A percentile compares a stretch with the other conserved stretches of the same genome.
phyloP scores from a whole-genome alignment of 345 rosid genomes.

The Turnera subulata region DNA sequence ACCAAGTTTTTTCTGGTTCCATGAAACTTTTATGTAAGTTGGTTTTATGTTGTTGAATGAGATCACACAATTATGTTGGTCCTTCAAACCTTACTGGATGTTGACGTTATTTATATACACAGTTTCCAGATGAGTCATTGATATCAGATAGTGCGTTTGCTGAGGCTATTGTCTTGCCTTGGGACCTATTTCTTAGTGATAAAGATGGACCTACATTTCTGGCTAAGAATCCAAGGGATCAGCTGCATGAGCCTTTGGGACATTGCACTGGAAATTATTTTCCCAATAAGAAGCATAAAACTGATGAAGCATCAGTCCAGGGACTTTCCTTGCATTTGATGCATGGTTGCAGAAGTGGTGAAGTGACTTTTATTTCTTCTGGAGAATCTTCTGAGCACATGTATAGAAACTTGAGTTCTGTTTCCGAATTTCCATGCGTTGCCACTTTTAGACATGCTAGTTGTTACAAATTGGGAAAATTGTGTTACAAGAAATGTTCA shows the following conservation, averaged over 20 bases:
- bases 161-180: conserved; percentile 72
- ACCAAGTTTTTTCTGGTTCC: neutral
- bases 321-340: conserved; percentile 14
- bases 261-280: conserved; percentile 20
- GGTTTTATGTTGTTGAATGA: no score
- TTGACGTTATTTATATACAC: conserved; percentile 16
- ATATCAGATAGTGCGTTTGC: conserved; percentile 40
- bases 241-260: conserved; percentile 7
- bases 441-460: conserved; percentile 41
- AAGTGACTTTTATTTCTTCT: conserved; percentile 7
- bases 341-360: conserved; percentile 13
- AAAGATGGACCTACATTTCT: conserved; percentile 33
- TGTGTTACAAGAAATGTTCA: conserved; percentile 22
- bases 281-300: conserved; percentile 51
- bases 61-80: neutral
- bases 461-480: conserved; percentile 34
- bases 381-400: conserved; percentile 9
- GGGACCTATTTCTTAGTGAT: conserved; percentile 56
- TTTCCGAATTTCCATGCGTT: conserved; percentile 46
- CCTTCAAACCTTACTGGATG: neutral
- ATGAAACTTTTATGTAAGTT: neutral
- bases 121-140: conserved; percentile 44
- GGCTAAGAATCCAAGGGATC: conserved; percentile 18
- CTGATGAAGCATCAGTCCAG: conserved; percentile 17
- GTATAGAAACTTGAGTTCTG: conserved; percentile 16